Evolutionary conservation across 2,329 filamentous ascomycete genomes (phyloP).

Genomic region (Alternaria brassicae): DNA sequence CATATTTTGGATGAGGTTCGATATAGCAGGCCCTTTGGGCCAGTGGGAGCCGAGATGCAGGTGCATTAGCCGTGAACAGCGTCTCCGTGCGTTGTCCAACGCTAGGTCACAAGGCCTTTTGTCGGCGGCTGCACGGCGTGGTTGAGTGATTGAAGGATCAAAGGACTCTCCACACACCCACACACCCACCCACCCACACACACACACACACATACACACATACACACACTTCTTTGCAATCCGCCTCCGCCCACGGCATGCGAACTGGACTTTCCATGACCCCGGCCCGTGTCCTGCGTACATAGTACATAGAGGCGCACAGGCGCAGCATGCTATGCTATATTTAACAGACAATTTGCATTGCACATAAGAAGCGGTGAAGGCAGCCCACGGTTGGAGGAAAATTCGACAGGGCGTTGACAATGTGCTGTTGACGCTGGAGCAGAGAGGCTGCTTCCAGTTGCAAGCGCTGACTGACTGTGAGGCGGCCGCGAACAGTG

Average conservation of each 20-base stretch:
- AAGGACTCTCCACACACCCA: slow-evolving; percentile 35
- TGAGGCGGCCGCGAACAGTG: slow-evolving; percentile 17
- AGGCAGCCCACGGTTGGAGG: slow-evolving; percentile 26
- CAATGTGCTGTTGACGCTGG: background rate
- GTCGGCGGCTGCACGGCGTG: slow-evolving; percentile 23
- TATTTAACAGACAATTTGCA: slow-evolving; percentile 40
- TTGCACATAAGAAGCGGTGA: slow-evolving; percentile 45
- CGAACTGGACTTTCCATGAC: slow-evolving; percentile 30
- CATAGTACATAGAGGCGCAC: slow-evolving; percentile 31
- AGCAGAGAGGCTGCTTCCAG: too few relatives aligned
- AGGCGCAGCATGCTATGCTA: slow-evolving; percentile 30
- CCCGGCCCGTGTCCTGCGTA: slow-evolving; percentile 38
- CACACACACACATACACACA: too few relatives aligned
- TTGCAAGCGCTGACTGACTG: slow-evolving; percentile 18
- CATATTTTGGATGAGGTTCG: slow-evolving; percentile 36
- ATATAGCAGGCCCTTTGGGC: slow-evolving; percentile 35
- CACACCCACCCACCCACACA: too few relatives aligned
- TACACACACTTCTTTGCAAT: slow-evolving; percentile 28
- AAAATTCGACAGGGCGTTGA: slow-evolving; percentile 7
- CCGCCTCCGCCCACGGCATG: slow-evolving; percentile 39
- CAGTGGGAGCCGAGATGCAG: slow-evolving; percentile 37
- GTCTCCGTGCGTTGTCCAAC: slow-evolving; percentile 45
- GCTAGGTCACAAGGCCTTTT: slow-evolving; percentile 32
- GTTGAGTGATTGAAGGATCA: slow-evolving; percentile 19
- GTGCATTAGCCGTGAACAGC: slow-evolving; percentile 49